Percentiles rank a stretch among this genome's conserved stretches.
phyloP scores from a whole-genome alignment of 2,329 filamentous ascomycete genomes.

The Tolypocladium album region DNA sequence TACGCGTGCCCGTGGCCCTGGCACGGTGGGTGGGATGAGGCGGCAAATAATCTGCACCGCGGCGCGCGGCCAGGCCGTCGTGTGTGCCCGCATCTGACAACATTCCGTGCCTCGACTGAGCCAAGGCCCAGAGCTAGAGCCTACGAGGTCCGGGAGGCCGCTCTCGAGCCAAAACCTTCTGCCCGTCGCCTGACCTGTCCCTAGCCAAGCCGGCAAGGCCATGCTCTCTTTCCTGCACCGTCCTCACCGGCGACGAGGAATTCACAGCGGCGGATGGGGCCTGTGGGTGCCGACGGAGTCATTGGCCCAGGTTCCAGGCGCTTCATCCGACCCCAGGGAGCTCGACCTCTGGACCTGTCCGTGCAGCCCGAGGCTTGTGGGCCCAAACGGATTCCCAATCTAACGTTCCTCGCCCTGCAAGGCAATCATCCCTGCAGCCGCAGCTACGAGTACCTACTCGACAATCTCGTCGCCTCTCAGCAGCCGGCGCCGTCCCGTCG shows the following conservation, averaged over 20 bases:
- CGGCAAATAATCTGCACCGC: constrained; percentile 4
- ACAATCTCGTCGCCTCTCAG: background rate
- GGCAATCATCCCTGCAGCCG: background rate
- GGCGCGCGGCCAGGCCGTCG: background rate
- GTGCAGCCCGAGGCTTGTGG: background rate
- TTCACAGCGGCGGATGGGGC: background rate
- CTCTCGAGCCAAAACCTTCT: background rate
- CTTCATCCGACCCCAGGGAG: background rate
- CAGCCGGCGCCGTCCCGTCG: background rate
- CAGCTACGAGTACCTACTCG: too few relatives aligned
- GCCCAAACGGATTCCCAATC: background rate
- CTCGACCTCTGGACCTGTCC: background rate
- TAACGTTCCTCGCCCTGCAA: background rate
- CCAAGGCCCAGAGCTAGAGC: background rate
- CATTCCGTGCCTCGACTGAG: background rate
- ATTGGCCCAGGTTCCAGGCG: background rate
- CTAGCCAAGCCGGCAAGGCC: background rate
- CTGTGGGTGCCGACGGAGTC: background rate
- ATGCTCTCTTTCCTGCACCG: background rate
- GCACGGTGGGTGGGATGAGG: constrained; percentile 1
- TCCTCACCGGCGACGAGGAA: background rate
- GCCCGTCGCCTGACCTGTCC: background rate
- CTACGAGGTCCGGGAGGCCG: background rate
- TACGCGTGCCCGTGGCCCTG: background rate
- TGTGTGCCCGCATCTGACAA: background rate